Percentiles rank a stretch among this genome's conserved stretches.
phyloP scores from a whole-genome alignment of 2,329 filamentous ascomycete genomes.

The Arthrinium puccinioides region DNA sequence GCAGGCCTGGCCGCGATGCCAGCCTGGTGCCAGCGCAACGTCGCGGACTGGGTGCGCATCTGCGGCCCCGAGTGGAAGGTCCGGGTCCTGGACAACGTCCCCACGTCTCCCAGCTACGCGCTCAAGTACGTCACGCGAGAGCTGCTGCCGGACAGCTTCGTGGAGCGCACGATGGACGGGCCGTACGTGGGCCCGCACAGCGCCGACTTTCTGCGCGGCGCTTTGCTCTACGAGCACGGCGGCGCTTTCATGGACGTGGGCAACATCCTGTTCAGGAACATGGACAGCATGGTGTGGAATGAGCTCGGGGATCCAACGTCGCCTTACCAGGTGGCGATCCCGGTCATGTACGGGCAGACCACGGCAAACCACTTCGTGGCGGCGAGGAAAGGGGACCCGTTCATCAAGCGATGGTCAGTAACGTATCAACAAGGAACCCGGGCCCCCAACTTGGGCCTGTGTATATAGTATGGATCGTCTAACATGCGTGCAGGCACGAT shows the following conservation, averaged over 20 bases:
- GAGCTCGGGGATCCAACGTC: constrained; percentile 25
- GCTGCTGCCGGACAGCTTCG: constrained; percentile 31
- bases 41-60: constrained; percentile 30
- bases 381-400: constrained; percentile 28
- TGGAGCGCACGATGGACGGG: constrained; percentile 35
- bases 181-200: constrained; percentile 34
- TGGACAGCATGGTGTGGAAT: constrained; percentile 35
- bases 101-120: constrained; percentile 26
- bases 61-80: constrained; percentile 29
- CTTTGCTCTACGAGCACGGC: constrained; percentile 31
- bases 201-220: constrained; percentile 38
- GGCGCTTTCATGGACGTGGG: constrained; percentile 37
- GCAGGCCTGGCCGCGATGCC: constrained; percentile 24
- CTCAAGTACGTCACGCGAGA: constrained; percentile 25
- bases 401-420: constrained; percentile 26
- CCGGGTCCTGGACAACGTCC: constrained; percentile 29
- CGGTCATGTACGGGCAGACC: constrained; percentile 16
- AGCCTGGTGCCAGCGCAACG: constrained; percentile 26
- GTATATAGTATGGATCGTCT: background rate
- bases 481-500: constrained; percentile 21
- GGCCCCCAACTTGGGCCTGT: background rate
- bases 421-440: too few species aligned
- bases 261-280: constrained; percentile 29
- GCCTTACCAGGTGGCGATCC: constrained; percentile 24
- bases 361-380: constrained; percentile 31